Conservation (phyloP, 208 protist species). For the Leishmania arabica region DNA sequence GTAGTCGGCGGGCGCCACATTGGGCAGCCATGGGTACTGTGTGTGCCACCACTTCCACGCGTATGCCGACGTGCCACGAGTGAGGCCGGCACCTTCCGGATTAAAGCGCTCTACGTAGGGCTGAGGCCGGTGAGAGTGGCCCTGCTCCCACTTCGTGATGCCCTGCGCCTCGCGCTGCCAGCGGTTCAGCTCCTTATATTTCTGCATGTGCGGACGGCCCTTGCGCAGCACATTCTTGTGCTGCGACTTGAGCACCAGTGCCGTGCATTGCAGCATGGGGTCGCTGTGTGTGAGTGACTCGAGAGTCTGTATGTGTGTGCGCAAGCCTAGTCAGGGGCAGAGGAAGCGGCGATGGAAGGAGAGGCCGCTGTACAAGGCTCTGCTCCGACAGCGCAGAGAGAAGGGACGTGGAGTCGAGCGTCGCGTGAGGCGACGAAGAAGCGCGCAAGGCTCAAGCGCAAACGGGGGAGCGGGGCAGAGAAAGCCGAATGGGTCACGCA, state of each 20-base stretch:
- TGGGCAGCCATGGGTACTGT: constrained; percentile 91
- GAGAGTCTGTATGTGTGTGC: no score
- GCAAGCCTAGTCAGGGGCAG: neutral
- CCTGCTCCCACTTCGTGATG: constrained; percentile 89
- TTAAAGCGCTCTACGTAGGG: constrained; percentile 88
- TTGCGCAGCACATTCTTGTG: constrained; percentile 86
- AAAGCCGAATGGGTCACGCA: neutral
- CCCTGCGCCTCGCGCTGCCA: constrained; percentile 92
- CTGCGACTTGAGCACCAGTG: constrained; percentile 58
- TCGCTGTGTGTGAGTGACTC: neutral
- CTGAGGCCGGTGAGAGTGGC: constrained; percentile 81
- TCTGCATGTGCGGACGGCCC: constrained; percentile 82
- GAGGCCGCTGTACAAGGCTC: neutral
- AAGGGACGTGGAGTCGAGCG: neutral
- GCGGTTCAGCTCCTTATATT: constrained; percentile 87
- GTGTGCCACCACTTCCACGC: constrained; percentile 93
- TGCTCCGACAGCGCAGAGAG: neutral
- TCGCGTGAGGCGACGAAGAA: neutral
- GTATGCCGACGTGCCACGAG: constrained; percentile 73
- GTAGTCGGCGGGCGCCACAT: constrained; percentile 71
- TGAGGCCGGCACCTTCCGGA: constrained; percentile 81
- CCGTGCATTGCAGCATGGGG: constrained; percentile 43
- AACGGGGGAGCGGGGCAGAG: neutral
- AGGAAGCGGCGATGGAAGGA: neutral
- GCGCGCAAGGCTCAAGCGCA: neutral